Evolutionary conservation across 164 flowering plant species (phyloP).

Genomic region (Dillenia suffruticosa): DNA sequence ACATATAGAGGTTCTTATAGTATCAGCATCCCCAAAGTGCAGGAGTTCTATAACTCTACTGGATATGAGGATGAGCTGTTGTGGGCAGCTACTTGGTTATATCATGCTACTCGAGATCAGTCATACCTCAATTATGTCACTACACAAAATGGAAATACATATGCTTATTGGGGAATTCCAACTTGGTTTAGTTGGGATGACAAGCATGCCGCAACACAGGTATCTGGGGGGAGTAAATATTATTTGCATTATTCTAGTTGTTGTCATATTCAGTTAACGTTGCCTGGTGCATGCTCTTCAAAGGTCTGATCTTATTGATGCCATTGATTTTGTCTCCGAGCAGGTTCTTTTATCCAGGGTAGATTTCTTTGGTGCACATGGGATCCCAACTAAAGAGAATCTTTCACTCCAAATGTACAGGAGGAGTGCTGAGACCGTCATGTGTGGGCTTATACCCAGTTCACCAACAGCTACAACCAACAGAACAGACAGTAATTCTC

Average conservation of each 20-base stretch:
- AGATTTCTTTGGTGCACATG: conserved; percentile 52
- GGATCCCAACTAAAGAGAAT: conserved; percentile 19
- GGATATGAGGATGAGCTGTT: conserved; percentile 90
- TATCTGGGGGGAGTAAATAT: conserved; percentile 10
- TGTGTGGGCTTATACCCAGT: conserved; percentile 85
- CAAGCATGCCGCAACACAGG: conserved; percentile 93
- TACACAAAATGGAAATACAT: conserved; percentile 45
- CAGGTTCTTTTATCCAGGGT: conserved; percentile 86
- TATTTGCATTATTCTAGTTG: too few species aligned
- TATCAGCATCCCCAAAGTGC: conserved; percentile 62
- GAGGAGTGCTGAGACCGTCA: conserved; percentile 85
- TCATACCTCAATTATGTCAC: conserved; percentile 62
- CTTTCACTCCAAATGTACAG: conserved; percentile 53
- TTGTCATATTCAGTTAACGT: too few species aligned
- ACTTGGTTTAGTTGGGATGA: conserved; percentile 98
- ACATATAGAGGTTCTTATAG: conserved; percentile 56
- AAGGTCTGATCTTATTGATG: too few species aligned
- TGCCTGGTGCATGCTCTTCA: too few species aligned
- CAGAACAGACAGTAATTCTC: conserved; percentile 70
- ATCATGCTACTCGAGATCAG: conserved; percentile 79
- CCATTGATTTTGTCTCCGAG: conserved; percentile 10
- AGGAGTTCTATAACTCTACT: conserved; percentile 70
- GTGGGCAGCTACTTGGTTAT: conserved; percentile 98
- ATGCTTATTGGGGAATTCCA: conserved; percentile 65
- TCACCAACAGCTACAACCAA: conserved; percentile 88